These are phyloP conservation scores for Exophiala sideris DNA, from an alignment of 2,329 filamentous ascomycete species.

Conservation along the genomic window DNA sequence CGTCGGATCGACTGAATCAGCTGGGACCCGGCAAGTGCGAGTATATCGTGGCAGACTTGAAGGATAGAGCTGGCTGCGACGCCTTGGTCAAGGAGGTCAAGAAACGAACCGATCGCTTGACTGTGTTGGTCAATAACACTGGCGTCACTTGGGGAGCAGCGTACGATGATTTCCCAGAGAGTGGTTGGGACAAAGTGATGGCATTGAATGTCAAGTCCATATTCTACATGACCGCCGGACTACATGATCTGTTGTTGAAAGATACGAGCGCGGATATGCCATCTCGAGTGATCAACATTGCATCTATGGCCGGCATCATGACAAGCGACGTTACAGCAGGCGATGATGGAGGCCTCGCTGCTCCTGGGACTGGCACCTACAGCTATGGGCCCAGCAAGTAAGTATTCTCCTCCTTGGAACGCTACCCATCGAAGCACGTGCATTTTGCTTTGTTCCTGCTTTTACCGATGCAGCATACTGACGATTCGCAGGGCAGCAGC, in stretches of 20 bases:
- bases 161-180: constrained; percentile 57
- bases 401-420: neutral
- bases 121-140: constrained; percentile 52
- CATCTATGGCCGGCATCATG: constrained; percentile 45
- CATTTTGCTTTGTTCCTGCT: too few species aligned
- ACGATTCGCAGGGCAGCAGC: constrained; percentile 51
- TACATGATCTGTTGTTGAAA: constrained; percentile 48
- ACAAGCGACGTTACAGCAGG: constrained; percentile 47
- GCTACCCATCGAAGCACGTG: neutral
- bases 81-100: constrained; percentile 48
- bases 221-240: constrained; percentile 45
- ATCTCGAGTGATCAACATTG: constrained; percentile 52
- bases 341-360: constrained; percentile 49
- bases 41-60: constrained; percentile 51
- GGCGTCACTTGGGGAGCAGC: constrained; percentile 55
- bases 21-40: constrained; percentile 51
- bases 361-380: constrained; percentile 52
- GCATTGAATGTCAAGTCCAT: constrained; percentile 54
- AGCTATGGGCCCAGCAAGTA: constrained; percentile 33
- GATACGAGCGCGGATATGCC: constrained; percentile 44
- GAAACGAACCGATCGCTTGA: constrained; percentile 43
- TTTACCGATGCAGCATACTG: constrained; percentile 35
- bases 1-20: constrained; percentile 46
- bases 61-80: constrained; percentile 51
- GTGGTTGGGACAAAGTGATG: constrained; percentile 57